Conservation (phyloP, 495 filamentous ascomycete genomes). For the Massariosphaeria phaeospora region DNA sequence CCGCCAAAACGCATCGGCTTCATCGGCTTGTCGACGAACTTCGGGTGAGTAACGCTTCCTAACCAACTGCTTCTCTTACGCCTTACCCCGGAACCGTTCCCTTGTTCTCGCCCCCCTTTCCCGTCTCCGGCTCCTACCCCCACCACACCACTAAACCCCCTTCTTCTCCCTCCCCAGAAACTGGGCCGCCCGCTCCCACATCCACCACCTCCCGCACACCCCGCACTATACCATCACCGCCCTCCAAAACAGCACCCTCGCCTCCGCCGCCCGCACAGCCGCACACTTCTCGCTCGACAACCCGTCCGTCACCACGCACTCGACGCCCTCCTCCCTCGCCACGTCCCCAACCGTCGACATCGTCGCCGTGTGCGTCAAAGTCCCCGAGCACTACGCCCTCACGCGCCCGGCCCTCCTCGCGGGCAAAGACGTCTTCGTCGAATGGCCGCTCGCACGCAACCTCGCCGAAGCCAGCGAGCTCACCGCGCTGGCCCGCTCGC, state of each 20-base stretch:
- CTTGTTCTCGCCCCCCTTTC: no score
- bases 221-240: slow-evolving; percentile 51
- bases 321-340: slow-evolving; percentile 45
- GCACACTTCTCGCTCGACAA: slow-evolving; percentile 40
- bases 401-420: slow-evolving; percentile 48
- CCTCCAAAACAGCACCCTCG: slow-evolving; percentile 53
- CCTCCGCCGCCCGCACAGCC: slow-evolving; percentile 49
- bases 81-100: no score
- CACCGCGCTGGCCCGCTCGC: slow-evolving; percentile 37
- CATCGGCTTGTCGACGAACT: no score
- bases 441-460: slow-evolving; percentile 51
- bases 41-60: no score
- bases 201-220: slow-evolving; percentile 47
- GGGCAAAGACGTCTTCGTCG: slow-evolving; percentile 55
- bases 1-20: no score
- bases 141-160: neutral
- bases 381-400: slow-evolving; percentile 50
- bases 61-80: no score
- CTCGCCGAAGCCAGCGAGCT: slow-evolving; percentile 43
- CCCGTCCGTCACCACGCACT: slow-evolving; percentile 47
- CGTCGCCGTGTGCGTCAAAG: slow-evolving; percentile 52
- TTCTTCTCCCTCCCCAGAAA: slow-evolving; percentile 15
- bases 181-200: slow-evolving; percentile 54
- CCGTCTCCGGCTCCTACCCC: neutral
- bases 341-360: slow-evolving; percentile 54